phyloP scores from a whole-genome alignment of 1,284 basidiomycete genomes.

The Cryptococcus deneoformans region DNA sequence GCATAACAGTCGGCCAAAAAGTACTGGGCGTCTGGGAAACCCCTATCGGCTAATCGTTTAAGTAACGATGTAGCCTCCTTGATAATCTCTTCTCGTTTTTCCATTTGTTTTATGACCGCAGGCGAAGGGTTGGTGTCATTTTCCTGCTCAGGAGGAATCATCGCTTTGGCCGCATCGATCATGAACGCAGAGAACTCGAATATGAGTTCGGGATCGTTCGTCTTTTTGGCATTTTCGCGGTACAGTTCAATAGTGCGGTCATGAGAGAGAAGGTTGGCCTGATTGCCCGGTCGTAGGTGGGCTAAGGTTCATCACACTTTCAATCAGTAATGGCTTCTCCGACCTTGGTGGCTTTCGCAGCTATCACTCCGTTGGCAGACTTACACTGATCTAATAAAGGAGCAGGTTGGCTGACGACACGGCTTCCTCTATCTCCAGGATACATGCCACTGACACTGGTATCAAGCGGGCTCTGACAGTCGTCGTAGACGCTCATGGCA shows the following conservation, averaged over 20 bases:
- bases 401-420: conserved; percentile 31
- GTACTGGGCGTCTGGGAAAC: conserved; percentile 92
- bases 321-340: no score
- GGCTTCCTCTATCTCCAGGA: conserved; percentile 19
- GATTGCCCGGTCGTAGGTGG: conserved; percentile 87
- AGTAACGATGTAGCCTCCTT: conserved; percentile 82
- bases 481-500: not conserved
- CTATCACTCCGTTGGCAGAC: conserved; percentile 10
- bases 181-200: conserved; percentile 99
- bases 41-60: conserved; percentile 87
- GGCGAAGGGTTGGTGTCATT: conserved; percentile 19
- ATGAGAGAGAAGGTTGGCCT: conserved; percentile 88
- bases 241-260: conserved; percentile 96
- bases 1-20: conserved; percentile 97
- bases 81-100: conserved; percentile 83
- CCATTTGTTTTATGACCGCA: conserved; percentile 68
- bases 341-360: not conserved
- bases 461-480: conserved; percentile 8
- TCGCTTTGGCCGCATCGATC: conserved; percentile 90
- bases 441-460: conserved; percentile 14
- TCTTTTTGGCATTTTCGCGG: conserved; percentile 96
- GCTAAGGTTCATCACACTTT: conserved; percentile 42
- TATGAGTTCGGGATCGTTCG: conserved; percentile 94
- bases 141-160: conserved; percentile 45
- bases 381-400: conserved; percentile 49